phyloP scores from a whole-genome alignment of 768 basidiomycete genomes.

The Chalciporus chontae region DNA sequence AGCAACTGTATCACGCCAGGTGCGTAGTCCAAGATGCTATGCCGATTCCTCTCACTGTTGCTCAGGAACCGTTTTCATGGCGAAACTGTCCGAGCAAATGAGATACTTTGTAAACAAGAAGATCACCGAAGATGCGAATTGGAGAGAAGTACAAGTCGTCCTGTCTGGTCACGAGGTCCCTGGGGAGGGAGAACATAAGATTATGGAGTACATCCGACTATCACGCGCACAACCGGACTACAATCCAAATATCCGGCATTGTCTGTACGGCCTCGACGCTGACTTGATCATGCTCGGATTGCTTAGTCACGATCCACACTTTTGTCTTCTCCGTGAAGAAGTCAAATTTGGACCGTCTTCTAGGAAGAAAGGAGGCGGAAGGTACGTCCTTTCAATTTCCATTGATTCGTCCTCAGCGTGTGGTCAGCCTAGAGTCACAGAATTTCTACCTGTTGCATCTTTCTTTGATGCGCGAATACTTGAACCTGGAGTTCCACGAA shows the following conservation, averaged over 20 bases:
- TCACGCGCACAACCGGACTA: slow-evolving; percentile 94
- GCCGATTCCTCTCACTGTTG: neutral
- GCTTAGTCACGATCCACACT: slow-evolving; percentile 97
- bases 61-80: slow-evolving; percentile 93
- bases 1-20: slow-evolving; percentile 99
- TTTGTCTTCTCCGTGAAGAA: slow-evolving; percentile 95
- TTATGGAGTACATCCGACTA: slow-evolving; percentile 97
- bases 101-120: slow-evolving; percentile 98
- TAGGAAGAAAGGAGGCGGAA: slow-evolving; percentile 63
- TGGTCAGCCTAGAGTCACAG: slow-evolving; percentile 59
- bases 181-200: slow-evolving; percentile 99
- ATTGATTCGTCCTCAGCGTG: slow-evolving; percentile 7
- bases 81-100: slow-evolving; percentile 83
- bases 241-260: slow-evolving; percentile 95
- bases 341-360: slow-evolving; percentile 91
- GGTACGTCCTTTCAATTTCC: slow-evolving; percentile 32
- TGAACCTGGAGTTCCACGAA: slow-evolving; percentile 89
- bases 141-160: slow-evolving; percentile 89
- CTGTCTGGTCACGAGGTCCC: slow-evolving; percentile 97
- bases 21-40: slow-evolving; percentile 32
- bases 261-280: slow-evolving; percentile 96
- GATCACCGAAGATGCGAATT: slow-evolving; percentile 94
- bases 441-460: slow-evolving; percentile 96
- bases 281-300: slow-evolving; percentile 98
- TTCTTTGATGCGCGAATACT: slow-evolving; percentile 92